A percentile compares a stretch with the other conserved stretches of the same genome.
phyloP scores from a whole-genome alignment of 805 yeast genomes.

The Myxozyma sirexii region DNA sequence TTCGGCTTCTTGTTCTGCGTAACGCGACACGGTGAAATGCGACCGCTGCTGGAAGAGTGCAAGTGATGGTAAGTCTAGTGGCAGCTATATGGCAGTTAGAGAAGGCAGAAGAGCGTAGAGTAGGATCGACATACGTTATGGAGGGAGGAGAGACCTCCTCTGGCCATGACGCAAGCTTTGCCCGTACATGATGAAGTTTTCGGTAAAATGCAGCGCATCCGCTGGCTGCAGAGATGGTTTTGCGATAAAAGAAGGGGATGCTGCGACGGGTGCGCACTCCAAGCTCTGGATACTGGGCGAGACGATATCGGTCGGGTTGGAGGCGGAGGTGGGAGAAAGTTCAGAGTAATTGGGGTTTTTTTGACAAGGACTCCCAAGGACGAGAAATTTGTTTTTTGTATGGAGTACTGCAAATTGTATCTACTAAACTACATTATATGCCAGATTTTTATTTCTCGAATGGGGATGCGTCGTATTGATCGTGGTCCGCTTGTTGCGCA shows the following conservation, averaged over 20 bases:
- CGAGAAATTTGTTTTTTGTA: too few species aligned
- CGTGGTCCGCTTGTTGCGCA: too few species aligned
- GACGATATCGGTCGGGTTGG: too few species aligned
- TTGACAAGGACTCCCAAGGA: too few species aligned
- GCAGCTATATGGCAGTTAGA: too few species aligned
- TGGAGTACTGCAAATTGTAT: too few species aligned
- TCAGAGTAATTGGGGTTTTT: too few species aligned
- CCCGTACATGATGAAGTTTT: not conserved
- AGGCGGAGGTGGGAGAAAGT: too few species aligned
- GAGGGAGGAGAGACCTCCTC: constrained; percentile 4
- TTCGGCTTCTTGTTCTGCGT: constrained; percentile 3
- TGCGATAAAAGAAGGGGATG: not conserved
- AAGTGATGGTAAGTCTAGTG: not conserved
- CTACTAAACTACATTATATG: too few species aligned
- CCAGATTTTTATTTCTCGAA: too few species aligned
- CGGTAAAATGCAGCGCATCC: constrained; percentile 1
- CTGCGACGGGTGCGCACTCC: not conserved
- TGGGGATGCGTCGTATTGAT: too few species aligned
- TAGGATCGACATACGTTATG: not conserved
- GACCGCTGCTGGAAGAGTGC: not conserved
- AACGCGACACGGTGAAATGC: constrained; percentile 4
- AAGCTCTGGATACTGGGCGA: too few species aligned
- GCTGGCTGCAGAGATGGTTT: not conserved
- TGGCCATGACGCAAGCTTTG: not conserved
- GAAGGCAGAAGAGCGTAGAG: not conserved